These are phyloP conservation scores for Hexamita inflata DNA, from an alignment of 208 protist genomes.

Conservation along the genomic window DNA sequence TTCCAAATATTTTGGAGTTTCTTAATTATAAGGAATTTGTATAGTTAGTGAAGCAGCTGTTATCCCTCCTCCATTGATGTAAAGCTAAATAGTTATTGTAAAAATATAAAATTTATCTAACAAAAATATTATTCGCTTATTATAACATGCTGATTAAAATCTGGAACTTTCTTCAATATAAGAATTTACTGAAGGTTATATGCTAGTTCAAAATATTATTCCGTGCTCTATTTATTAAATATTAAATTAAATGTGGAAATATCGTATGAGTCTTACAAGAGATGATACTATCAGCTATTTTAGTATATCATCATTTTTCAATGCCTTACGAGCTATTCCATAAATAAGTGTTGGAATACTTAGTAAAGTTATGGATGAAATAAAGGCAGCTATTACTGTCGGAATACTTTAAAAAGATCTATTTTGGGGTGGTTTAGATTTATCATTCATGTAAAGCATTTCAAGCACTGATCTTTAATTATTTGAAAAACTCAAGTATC, in stretches of 20 bases:
- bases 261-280: background rate
- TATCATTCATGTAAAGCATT: background rate
- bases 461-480: background rate
- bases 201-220: background rate
- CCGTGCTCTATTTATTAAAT: background rate
- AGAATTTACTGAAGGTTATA: background rate
- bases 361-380: background rate
- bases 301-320: background rate
- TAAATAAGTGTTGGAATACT: background rate
- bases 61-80: background rate
- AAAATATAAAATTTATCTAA: background rate
- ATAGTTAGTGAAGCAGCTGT: background rate
- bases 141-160: background rate
- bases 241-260: background rate
- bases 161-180: background rate
- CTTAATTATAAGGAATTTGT: background rate
- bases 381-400: background rate
- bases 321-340: background rate
- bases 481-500: background rate
- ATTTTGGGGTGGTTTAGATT: background rate
- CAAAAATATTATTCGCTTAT: background rate
- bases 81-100: background rate
- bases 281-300: background rate
- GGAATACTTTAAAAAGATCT: background rate
- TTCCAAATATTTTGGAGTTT: background rate